These are phyloP conservation scores for Aureobasidium musti DNA, from an alignment of 2,329 filamentous ascomycete species.

Conservation along the genomic window DNA sequence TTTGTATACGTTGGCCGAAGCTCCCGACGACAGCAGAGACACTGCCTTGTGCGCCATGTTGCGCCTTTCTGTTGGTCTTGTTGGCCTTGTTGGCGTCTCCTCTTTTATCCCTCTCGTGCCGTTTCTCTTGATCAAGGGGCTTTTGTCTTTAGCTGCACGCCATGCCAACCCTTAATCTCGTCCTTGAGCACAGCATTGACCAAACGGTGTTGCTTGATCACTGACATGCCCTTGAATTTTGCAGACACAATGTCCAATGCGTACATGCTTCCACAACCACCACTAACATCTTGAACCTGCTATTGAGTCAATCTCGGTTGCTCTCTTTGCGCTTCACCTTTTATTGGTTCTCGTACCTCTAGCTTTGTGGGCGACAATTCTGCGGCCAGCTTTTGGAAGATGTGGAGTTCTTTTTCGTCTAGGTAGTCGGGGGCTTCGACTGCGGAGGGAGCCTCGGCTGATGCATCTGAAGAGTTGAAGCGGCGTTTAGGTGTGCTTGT, in stretches of 20 bases:
- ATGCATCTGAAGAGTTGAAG: slow-evolving; percentile 17
- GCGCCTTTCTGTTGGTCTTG: too few relatives aligned
- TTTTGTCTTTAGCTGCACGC: slow-evolving; percentile 75
- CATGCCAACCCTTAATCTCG: slow-evolving; percentile 79
- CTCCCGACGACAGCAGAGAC: background rate
- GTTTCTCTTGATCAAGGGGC: slow-evolving; percentile 41
- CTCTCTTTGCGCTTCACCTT: background rate
- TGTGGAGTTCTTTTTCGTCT: slow-evolving; percentile 48
- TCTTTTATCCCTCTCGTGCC: background rate
- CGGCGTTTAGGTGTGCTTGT: background rate
- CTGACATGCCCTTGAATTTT: slow-evolving; percentile 67
- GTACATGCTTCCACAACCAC: slow-evolving; percentile 87
- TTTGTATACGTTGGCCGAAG: background rate
- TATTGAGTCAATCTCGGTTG: slow-evolving; percentile 32
- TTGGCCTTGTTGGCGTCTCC: background rate
- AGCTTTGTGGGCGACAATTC: slow-evolving; percentile 49
- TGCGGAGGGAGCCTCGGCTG: background rate
- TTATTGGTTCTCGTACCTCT: slow-evolving; percentile 43
- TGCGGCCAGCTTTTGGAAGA: slow-evolving; percentile 51
- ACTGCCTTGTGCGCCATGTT: background rate
- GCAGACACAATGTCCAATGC: slow-evolving; percentile 74
- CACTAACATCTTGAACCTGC: slow-evolving; percentile 75
- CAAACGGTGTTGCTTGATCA: slow-evolving; percentile 80
- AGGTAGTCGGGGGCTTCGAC: slow-evolving; percentile 51
- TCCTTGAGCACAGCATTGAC: slow-evolving; percentile 75